These are phyloP conservation scores for Metarhizium humberi DNA, from an alignment of 2,329 filamentous ascomycete species.

Conservation along the genomic window DNA sequence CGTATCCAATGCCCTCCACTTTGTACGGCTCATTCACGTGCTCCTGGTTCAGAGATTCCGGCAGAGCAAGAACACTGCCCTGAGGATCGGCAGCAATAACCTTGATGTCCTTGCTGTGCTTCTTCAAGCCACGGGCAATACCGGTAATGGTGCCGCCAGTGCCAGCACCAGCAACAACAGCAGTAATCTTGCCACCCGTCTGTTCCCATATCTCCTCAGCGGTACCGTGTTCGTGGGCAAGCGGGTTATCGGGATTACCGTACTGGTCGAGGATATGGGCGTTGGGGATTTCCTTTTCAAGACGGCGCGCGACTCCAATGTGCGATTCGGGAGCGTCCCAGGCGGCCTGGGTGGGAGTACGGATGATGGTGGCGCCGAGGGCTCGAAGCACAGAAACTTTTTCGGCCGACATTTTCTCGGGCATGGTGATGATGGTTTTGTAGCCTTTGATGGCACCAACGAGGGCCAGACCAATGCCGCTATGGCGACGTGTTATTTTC, in stretches of 20 bases:
- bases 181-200: conserved; percentile 72
- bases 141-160: conserved; percentile 95
- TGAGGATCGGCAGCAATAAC: conserved; percentile 88
- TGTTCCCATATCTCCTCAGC: conserved; percentile 95
- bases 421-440: conserved; percentile 96
- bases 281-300: conserved; percentile 94
- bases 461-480: conserved; percentile 85
- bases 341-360: conserved; percentile 90
- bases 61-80: conserved; percentile 82
- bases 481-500: conserved; percentile 11
- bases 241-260: conserved; percentile 80
- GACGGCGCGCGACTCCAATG: conserved; percentile 82
- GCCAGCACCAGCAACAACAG: conserved; percentile 82
- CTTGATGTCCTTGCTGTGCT: conserved; percentile 79
- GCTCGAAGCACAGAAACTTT: conserved; percentile 94
- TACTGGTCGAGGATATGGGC: conserved; percentile 98
- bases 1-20: conserved; percentile 97
- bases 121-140: conserved; percentile 72
- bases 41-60: conserved; percentile 69
- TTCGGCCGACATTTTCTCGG: conserved; percentile 98
- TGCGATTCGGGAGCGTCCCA: conserved; percentile 93
- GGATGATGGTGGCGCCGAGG: conserved; percentile 92
- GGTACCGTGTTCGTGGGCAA: conserved; percentile 88
- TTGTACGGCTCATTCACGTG: conserved; percentile 83
- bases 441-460: conserved; percentile 96